Percentiles rank a stretch among this genome's conserved stretches.
phyloP scores from a whole-genome alignment of 2,329 filamentous ascomycete species.

The Arthrobotrys entomopaga region DNA sequence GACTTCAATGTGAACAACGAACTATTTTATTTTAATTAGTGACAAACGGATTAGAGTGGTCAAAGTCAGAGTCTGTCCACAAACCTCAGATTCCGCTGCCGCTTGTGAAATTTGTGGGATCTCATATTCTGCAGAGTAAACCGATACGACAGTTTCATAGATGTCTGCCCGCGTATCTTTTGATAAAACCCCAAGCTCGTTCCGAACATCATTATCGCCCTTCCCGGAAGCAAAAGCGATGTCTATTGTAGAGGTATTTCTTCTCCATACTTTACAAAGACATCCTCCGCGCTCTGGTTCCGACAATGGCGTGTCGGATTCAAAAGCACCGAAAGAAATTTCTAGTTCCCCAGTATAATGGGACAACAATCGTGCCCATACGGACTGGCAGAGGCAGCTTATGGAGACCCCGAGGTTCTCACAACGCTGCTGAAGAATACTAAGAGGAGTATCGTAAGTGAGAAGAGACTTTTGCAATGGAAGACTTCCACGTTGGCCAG shows the following conservation, averaged over 20 bases:
- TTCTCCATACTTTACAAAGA: slow-evolving; percentile 68
- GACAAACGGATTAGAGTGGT: not conserved
- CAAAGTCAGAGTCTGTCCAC: slow-evolving; percentile 1
- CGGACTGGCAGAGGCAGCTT: slow-evolving; percentile 75
- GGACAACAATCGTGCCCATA: slow-evolving; percentile 75
- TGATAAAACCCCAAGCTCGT: slow-evolving; percentile 60
- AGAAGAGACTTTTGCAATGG: slow-evolving; percentile 55
- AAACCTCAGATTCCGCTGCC: slow-evolving; percentile 44
- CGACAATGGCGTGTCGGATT: slow-evolving; percentile 77
- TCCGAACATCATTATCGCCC: slow-evolving; percentile 27
- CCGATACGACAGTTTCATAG: slow-evolving; percentile 65
- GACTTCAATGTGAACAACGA: slow-evolving; percentile 41
- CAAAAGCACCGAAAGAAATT: slow-evolving; percentile 86
- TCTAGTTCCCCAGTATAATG: slow-evolving; percentile 70
- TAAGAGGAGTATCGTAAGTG: slow-evolving; percentile 62
- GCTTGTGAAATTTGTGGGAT: slow-evolving; percentile 26
- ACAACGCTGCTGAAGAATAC: slow-evolving; percentile 65
- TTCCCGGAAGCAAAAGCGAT: slow-evolving; percentile 44
- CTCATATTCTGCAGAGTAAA: slow-evolving; percentile 36
- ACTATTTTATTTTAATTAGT: slow-evolving; percentile 14
- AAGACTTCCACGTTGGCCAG: slow-evolving; percentile 32
- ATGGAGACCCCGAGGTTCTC: slow-evolving; percentile 71
- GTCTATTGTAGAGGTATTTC: slow-evolving; percentile 27
- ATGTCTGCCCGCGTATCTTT: slow-evolving; percentile 70
- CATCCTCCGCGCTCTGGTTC: slow-evolving; percentile 73